Conservation (phyloP, 2,329 filamentous ascomycete genomes). For the Phaeosphaeria sp. region DNA sequence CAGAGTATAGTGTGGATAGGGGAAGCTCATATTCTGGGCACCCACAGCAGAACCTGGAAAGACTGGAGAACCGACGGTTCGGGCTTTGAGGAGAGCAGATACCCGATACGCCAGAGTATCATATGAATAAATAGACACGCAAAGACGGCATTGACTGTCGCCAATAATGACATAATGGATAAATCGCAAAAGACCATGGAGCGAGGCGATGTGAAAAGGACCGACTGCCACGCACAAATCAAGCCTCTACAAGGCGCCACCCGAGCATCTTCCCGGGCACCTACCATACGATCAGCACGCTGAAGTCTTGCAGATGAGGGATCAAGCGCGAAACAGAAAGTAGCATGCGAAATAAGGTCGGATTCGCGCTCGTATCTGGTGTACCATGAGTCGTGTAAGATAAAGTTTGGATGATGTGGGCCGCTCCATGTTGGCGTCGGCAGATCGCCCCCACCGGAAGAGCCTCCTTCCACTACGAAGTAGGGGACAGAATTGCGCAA, state of each 20-base stretch:
- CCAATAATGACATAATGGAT: neutral
- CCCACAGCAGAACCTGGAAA: neutral
- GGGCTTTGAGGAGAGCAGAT: neutral
- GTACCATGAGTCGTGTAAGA: neutral
- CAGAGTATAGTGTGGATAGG: constrained; percentile 1
- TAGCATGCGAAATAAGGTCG: neutral
- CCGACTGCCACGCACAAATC: neutral
- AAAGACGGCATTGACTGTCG: neutral
- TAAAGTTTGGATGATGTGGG: neutral
- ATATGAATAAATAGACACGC: neutral
- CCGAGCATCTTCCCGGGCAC: neutral
- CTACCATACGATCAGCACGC: neutral
- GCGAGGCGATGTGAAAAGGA: neutral
- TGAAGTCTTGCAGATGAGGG: neutral
- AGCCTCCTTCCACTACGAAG: neutral
- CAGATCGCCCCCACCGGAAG: neutral
- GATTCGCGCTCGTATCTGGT: neutral
- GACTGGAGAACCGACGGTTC: neutral
- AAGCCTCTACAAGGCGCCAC: neutral
- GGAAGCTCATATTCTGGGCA: neutral
- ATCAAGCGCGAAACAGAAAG: neutral
- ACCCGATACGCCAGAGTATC: neutral
- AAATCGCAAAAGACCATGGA: neutral
- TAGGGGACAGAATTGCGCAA: too few relatives aligned
- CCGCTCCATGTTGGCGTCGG: neutral